These are phyloP conservation scores for Arthrobotrys sinensis DNA, from an alignment of 2,329 filamentous ascomycete genomes.

Conservation along the genomic window DNA sequence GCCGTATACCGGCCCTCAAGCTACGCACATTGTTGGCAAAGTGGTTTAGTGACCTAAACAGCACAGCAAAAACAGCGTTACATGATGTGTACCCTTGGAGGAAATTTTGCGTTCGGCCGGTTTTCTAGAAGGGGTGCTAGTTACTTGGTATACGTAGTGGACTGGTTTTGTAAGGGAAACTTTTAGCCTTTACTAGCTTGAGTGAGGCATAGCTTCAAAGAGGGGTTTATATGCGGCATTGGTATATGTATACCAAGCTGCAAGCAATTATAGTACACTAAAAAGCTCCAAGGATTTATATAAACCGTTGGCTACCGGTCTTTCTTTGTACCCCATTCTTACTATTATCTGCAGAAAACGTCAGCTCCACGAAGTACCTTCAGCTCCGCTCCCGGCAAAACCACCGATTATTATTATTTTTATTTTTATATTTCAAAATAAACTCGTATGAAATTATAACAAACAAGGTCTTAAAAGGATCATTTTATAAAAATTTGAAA, in stretches of 20 bases:
- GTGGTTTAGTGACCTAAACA: slow-evolving; percentile 10
- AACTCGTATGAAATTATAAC: not conserved
- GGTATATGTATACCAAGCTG: slow-evolving; percentile 41
- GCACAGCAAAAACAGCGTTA: slow-evolving; percentile 7
- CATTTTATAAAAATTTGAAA: not conserved
- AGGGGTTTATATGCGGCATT: slow-evolving; percentile 40
- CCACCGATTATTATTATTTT: not conserved
- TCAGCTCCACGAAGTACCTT: slow-evolving; percentile 3
- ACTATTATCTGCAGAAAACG: slow-evolving; percentile 30
- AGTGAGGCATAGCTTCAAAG: slow-evolving; percentile 42
- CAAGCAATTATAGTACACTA: slow-evolving; percentile 19
- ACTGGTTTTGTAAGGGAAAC: slow-evolving; percentile 12
- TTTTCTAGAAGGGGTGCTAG: slow-evolving; percentile 31
- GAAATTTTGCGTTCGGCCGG: slow-evolving; percentile 20
- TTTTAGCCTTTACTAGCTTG: slow-evolving; percentile 10
- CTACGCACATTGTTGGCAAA: slow-evolving; percentile 10
- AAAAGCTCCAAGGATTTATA: slow-evolving; percentile 29
- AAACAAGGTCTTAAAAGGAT: not conserved
- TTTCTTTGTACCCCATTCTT: slow-evolving; percentile 16
- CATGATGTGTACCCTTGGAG: not conserved
- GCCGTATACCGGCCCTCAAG: slow-evolving; percentile 9
- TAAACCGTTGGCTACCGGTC: slow-evolving; percentile 28
- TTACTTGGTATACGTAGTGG: not conserved
- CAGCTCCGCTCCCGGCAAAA: not conserved
- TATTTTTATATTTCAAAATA: not conserved